Evolutionary conservation across 108 stramenopile species (phyloP).

Genomic region (Parmales sp.): DNA sequence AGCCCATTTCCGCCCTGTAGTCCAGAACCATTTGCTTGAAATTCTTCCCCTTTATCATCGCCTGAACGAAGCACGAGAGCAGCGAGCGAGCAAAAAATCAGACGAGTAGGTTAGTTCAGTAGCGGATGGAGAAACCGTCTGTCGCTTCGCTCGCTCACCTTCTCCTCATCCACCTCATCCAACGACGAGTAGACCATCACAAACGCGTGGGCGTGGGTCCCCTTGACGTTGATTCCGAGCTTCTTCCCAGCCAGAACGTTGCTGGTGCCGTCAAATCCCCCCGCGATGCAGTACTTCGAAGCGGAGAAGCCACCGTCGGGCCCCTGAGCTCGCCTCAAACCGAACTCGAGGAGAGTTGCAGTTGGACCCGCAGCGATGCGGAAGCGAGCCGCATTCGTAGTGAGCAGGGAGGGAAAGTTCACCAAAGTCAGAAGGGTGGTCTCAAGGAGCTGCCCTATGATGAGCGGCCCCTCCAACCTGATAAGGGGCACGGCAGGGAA

Average conservation of each 20-base stretch:
- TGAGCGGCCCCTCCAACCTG: slow-evolving; percentile 76
- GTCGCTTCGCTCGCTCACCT: slow-evolving; percentile 30
- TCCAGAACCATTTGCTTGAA: slow-evolving; percentile 45
- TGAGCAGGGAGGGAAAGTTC: slow-evolving; percentile 82
- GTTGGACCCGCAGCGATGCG: slow-evolving; percentile 63
- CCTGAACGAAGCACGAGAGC: neutral
- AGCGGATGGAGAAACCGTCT: too few relatives aligned
- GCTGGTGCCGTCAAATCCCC: slow-evolving; percentile 90
- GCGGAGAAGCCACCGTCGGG: slow-evolving; percentile 93
- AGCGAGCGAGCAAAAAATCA: neutral
- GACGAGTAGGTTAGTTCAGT: too few relatives aligned
- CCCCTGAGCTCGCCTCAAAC: slow-evolving; percentile 91
- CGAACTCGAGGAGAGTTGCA: slow-evolving; percentile 68
- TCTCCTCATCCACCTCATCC: slow-evolving; percentile 48
- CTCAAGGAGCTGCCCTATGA: slow-evolving; percentile 84
- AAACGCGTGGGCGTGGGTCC: slow-evolving; percentile 95
- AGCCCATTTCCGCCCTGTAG: slow-evolving; percentile 40
- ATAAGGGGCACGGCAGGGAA: slow-evolving; percentile 75
- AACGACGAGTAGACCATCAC: slow-evolving; percentile 71
- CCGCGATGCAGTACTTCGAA: slow-evolving; percentile 78
- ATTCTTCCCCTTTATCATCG: slow-evolving; percentile 17
- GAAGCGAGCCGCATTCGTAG: slow-evolving; percentile 95
- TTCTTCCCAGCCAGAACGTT: slow-evolving; percentile 89
- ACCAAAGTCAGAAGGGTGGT: slow-evolving; percentile 88
- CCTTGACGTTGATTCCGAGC: slow-evolving; percentile 62